These are phyloP conservation scores for Byssothecium circinans DNA, from an alignment of 2,329 filamentous ascomycete genomes.

Conservation along the genomic window DNA sequence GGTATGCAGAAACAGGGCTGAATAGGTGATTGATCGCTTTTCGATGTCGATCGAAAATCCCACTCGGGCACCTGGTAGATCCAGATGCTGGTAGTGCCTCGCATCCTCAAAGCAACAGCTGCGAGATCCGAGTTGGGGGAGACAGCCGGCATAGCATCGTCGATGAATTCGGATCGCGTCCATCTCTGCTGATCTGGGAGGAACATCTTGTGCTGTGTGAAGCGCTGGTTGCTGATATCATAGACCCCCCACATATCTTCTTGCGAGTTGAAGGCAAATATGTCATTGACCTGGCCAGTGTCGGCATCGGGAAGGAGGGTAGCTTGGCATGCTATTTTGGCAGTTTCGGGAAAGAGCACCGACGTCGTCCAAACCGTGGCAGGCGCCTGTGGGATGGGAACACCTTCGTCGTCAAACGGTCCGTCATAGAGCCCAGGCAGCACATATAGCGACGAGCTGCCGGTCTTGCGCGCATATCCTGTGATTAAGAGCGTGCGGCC, in stretches of 20 bases:
- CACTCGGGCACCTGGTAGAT: constrained; percentile 43
- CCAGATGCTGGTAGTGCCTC: constrained; percentile 44
- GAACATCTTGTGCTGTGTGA: constrained; percentile 44
- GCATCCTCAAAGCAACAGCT: constrained; percentile 43
- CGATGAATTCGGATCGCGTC: constrained; percentile 43
- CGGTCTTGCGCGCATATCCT: constrained; percentile 39
- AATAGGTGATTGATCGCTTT: constrained; percentile 35
- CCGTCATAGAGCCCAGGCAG: constrained; percentile 44
- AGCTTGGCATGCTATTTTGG: constrained; percentile 42
- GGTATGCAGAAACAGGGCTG: constrained; percentile 43
- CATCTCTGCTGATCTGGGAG: constrained; percentile 42
- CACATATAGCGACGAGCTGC: constrained; percentile 42
- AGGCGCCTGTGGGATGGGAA: constrained; percentile 39
- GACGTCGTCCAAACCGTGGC: constrained; percentile 44
- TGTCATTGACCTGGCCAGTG: constrained; percentile 43
- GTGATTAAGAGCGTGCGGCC: constrained; percentile 45
- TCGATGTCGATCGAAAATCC: constrained; percentile 33
- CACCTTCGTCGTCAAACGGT: constrained; percentile 45
- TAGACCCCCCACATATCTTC: constrained; percentile 46
- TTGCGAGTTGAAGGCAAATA: constrained; percentile 46
- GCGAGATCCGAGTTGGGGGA: constrained; percentile 43
- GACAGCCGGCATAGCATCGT: constrained; percentile 46
- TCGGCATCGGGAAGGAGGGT: constrained; percentile 43
- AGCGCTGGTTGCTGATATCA: constrained; percentile 42
- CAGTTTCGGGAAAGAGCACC: constrained; percentile 46